A percentile compares a stretch with the other conserved stretches of the same genome.
These are phyloP conservation scores for Starmerella bombicola DNA, from an alignment of 805 yeast genomes.

Conservation along the genomic window DNA sequence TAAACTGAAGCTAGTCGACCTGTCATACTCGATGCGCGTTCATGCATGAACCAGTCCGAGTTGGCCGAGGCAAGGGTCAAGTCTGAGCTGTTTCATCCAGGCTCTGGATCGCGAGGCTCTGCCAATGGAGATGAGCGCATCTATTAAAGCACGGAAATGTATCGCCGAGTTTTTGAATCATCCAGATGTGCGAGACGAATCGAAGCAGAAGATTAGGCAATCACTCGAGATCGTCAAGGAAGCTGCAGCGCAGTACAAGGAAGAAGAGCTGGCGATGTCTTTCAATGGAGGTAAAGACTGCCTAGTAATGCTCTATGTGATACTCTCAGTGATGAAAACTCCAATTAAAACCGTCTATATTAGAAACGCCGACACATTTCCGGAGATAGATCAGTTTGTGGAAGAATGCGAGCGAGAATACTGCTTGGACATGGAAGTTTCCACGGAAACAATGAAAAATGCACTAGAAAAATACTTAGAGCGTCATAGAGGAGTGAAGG, in stretches of 20 bases:
- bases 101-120: background rate
- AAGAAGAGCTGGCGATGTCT: slow-evolving; percentile 44
- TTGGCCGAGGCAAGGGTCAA: no score
- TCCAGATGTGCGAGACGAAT: slow-evolving; percentile 8
- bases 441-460: slow-evolving; percentile 39
- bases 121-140: slow-evolving; percentile 1
- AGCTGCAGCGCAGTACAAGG: slow-evolving; percentile 20
- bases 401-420: slow-evolving; percentile 41
- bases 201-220: slow-evolving; percentile 22
- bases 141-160: slow-evolving; percentile 1
- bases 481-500: slow-evolving; percentile 42
- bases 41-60: no score
- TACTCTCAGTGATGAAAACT: slow-evolving; percentile 41
- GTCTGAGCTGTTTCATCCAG: no score
- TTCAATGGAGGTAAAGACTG: slow-evolving; percentile 98
- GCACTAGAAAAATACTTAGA: slow-evolving; percentile 58
- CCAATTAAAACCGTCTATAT: slow-evolving; percentile 49
- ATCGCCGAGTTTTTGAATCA: slow-evolving; percentile 6
- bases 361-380: slow-evolving; percentile 60
- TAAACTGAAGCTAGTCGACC: no score
- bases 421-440: slow-evolving; percentile 37
- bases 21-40: no score
- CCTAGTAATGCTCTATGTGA: slow-evolving; percentile 67
- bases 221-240: slow-evolving; percentile 24
- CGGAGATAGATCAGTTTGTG: slow-evolving; percentile 58